Evolutionary conservation across 148 eudicot species (phyloP), one percentile per base, ranked within the genome.

Genomic region (Chenopodium suecicum): DNA sequence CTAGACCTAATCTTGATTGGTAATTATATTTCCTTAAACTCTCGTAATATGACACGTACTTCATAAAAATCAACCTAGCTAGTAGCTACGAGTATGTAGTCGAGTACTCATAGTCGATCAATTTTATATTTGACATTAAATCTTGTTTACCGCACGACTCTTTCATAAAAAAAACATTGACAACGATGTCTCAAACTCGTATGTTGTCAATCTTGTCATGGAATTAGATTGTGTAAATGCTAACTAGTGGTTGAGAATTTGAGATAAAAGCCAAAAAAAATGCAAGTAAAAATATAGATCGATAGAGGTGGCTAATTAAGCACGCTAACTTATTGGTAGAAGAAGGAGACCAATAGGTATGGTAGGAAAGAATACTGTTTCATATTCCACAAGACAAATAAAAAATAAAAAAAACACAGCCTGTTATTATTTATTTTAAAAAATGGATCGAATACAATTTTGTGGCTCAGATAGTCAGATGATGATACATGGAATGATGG

Each of bases 301-400:
- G 29, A 56, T 56, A 56, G 16, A 56, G 22, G 20, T 14, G 17
- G 62, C 62, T 56, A 56, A 56, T 50, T 50, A 50, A 50, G 54
- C 54, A 50, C 54, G 54, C 54, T 50, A 50, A 50, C 54, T 56
- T 17, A 56, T 56, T 56, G 22, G 22, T 56, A 56, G 22, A 5
- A 56, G 62, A 22, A 62, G 77, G 78, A 84, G 83, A 80, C 86
- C 77, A 76, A 70, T 6, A 17, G 60, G 86, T 73, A 84, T 84
- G 83, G 83, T 31, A 56, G 0, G 23, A 37, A 68, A 4, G 37
- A 75, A 54, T 34, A n/a, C 50, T 29, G 54, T 65, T 81, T 23
- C 1, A 65, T 47, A 25, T 74, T 4, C 78, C 34, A n/a, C 66
- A 68, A n/a, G 66, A 32, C 19, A 32, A 37, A 22, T 25, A 14